Evolutionary conservation across 2,329 filamentous ascomycete species (phyloP), one percentile per base, ranked within the genome.

Genomic region (Orbilia brochopaga): DNA sequence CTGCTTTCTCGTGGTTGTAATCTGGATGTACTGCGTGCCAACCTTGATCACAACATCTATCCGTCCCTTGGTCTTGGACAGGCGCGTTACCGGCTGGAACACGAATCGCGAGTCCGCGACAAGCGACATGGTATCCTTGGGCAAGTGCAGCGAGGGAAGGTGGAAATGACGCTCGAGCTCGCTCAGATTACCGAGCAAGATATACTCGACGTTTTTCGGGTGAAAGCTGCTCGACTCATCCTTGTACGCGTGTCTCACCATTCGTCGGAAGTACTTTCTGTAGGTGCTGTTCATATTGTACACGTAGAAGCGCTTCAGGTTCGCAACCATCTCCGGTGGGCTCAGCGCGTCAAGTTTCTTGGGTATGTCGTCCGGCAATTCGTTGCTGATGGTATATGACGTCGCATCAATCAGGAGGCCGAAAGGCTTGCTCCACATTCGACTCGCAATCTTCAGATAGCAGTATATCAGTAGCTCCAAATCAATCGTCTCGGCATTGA

Each of bases 241-340:
- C 76, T 86, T 87, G 7, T 85, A 83, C 40, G 85, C 85, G 4
- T 87, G 80, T n/a, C 86, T 82, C 17, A 90, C 79, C 21, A 89
- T 81, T 23, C 86, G 84, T 3, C 87, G 83, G 75, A 89, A 86
- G 75, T 86, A 89, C 81, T 88, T 87, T 74, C 85, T 83, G 78
- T 88, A 89, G 10, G 86, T 84, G 76, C 85, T 88, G 75, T 90
- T 90, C 87, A 89, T 89, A 76, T 90, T 90, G 79, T 90, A 89
- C 15, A 90, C 82, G 74, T 89, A 90, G 44, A 88, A 82, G 40
- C 86, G 82, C 0, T 84, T 81, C 2, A 89, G 79, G 69, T 87
- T 85, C 57, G 82, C 82, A 1, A 84, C 82, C 50, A 89, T 78
- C 75, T 90, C 87, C 0, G 82, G 82, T 0, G 87, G 87, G 2